phyloP scores from a whole-genome alignment of 192 early-diverging fungal genomes.

The Podila epicladia region DNA sequence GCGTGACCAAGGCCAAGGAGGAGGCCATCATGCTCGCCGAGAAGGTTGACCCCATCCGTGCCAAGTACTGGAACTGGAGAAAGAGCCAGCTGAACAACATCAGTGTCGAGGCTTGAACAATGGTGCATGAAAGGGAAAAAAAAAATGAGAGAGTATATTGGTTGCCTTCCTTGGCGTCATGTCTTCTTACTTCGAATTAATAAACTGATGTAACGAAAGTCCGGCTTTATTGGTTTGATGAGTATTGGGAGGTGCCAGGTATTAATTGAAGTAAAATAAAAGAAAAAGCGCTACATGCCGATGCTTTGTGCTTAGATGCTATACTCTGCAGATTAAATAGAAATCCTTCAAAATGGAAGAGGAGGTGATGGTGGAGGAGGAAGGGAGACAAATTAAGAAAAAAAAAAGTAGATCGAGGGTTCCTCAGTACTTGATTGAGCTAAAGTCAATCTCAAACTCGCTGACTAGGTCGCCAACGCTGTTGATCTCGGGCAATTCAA shows the following conservation, averaged over 20 bases:
- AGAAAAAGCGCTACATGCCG: too few relatives aligned
- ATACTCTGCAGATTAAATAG: too few relatives aligned
- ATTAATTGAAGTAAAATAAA: too few relatives aligned
- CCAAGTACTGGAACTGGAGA: constrained; percentile 74
- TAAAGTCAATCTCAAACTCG: constrained; percentile 34
- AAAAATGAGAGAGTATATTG: too few relatives aligned
- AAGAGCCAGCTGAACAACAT: constrained; percentile 42
- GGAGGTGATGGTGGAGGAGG: too few relatives aligned
- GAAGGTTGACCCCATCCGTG: constrained; percentile 69
- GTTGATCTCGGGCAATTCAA: constrained; percentile 31
- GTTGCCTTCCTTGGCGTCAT: too few relatives aligned
- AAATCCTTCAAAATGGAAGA: too few relatives aligned
- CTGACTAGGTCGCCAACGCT: constrained; percentile 31
- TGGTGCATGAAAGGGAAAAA: neutral
- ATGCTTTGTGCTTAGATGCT: too few relatives aligned
- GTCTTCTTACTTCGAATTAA: too few relatives aligned
- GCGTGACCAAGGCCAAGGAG: constrained; percentile 43
- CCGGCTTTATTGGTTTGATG: neutral
- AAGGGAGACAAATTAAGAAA: too few relatives aligned
- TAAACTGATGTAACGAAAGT: neutral
- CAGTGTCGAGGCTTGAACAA: constrained; percentile 7
- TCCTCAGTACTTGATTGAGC: constrained; percentile 18
- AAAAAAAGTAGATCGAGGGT: neutral
- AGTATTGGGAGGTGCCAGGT: too few relatives aligned
- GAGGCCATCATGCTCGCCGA: constrained; percentile 60